These are phyloP conservation scores for Hemileccinum impolitum DNA, from an alignment of 768 basidiomycete genomes.

Conservation along the genomic window DNA sequence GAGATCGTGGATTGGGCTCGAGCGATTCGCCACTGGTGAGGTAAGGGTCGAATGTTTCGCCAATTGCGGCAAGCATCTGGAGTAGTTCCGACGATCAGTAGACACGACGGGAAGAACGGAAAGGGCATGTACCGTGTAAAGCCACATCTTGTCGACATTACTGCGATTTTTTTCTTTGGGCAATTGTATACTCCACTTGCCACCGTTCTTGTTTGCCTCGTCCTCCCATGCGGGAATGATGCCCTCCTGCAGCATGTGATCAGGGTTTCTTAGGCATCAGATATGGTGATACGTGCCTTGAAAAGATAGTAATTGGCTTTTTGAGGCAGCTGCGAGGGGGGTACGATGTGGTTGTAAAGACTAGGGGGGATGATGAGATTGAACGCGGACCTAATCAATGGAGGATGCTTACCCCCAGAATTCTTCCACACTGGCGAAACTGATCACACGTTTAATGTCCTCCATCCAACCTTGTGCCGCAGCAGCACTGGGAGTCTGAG, in stretches of 20 bases:
- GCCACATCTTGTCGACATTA: constrained; percentile 93
- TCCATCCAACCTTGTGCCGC: constrained; percentile 97
- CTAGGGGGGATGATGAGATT: constrained; percentile 37
- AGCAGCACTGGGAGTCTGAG: constrained; percentile 66
- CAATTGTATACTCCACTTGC: constrained; percentile 98
- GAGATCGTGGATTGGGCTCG: constrained; percentile 48
- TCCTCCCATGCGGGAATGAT: constrained; percentile 99
- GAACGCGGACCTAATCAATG: background rate
- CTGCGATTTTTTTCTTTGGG: constrained; percentile 90
- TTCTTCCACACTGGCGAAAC: constrained; percentile 95
- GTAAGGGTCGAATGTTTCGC: constrained; percentile 95
- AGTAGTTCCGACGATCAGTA: constrained; percentile 2
- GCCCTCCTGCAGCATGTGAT: constrained; percentile 57
- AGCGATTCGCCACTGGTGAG: constrained; percentile 46
- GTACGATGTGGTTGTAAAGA: constrained; percentile 95
- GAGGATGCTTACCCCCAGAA: constrained; percentile 85
- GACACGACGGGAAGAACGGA: background rate
- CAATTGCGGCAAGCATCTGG: constrained; percentile 99
- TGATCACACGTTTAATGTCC: constrained; percentile 94
- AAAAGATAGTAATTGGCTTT: constrained; percentile 99
- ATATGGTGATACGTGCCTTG: constrained; percentile 56
- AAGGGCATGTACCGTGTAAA: constrained; percentile 73
- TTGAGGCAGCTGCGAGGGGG: constrained; percentile 86
- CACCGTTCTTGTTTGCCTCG: constrained; percentile 93
- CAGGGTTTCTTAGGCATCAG: background rate